Evolutionary conservation across 2,329 filamentous ascomycete genomes (phyloP).

Genomic region (Furcasterigmium furcatum): DNA sequence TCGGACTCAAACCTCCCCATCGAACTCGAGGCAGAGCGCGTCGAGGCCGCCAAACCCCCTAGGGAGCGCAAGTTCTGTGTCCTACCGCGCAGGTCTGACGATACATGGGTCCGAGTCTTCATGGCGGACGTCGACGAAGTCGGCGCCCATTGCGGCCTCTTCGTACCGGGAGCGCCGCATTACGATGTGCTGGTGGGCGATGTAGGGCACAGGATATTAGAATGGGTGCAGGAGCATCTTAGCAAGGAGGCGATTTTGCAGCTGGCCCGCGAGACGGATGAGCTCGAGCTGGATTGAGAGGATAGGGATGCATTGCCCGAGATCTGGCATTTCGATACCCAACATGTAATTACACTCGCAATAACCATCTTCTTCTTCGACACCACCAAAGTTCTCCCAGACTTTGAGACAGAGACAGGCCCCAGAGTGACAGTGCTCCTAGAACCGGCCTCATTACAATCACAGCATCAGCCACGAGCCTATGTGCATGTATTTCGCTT

Average conservation of each 20-base stretch:
- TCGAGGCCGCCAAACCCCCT: constrained; percentile 24
- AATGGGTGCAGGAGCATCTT: constrained; percentile 66
- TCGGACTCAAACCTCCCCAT: constrained; percentile 9
- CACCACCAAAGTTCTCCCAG: too few species aligned
- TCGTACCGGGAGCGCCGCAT: constrained; percentile 66
- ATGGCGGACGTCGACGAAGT: constrained; percentile 87
- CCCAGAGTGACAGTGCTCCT: too few species aligned
- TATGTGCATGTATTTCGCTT: not conserved
- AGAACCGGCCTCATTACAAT: too few species aligned
- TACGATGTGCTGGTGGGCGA: constrained; percentile 78
- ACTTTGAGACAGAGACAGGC: not conserved
- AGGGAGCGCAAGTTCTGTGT: constrained; percentile 78
- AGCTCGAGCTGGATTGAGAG: not conserved
- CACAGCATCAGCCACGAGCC: not conserved
- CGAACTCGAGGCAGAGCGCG: constrained; percentile 12
- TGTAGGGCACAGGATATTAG: constrained; percentile 62
- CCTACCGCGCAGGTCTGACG: constrained; percentile 61
- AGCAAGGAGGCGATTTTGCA: constrained; percentile 36
- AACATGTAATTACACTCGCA: too few species aligned
- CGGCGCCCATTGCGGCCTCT: constrained; percentile 79
- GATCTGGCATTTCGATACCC: too few species aligned
- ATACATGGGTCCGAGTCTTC: constrained; percentile 73
- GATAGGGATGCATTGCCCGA: too few species aligned
- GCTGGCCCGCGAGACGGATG: constrained; percentile 12
- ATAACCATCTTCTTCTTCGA: too few species aligned